Conservation (phyloP, 305 asterid species). For the Andrographis paniculata region DNA sequence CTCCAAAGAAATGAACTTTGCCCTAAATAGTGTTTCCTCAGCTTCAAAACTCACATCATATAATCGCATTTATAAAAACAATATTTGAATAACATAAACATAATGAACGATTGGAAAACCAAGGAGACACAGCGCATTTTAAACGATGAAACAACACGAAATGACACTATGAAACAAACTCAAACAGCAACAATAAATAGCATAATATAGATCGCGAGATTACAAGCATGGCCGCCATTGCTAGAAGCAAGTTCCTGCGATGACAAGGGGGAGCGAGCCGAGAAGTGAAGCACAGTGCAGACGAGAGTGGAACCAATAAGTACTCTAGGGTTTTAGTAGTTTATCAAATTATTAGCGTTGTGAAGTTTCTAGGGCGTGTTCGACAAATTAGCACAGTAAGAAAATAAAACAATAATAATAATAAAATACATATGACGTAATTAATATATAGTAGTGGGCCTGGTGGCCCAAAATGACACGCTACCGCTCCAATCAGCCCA, state of each 20-base stretch:
- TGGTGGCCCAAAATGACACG: neutral
- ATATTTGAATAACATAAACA: neutral
- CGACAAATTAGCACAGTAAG: too few relatives aligned
- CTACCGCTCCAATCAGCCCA: too few relatives aligned
- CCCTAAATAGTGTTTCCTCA: neutral
- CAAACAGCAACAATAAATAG: neutral
- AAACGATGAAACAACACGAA: neutral
- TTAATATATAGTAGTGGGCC: neutral
- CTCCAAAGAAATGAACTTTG: neutral
- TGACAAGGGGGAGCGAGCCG: neutral
- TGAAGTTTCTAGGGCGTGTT: neutral
- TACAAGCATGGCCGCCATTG: constrained; percentile 1
- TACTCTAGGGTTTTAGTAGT: neutral
- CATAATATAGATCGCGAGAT: neutral
- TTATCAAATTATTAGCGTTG: neutral
- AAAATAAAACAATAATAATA: too few relatives aligned
- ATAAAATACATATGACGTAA: too few relatives aligned
- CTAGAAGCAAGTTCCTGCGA: neutral
- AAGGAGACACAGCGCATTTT: neutral
- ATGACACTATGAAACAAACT: neutral
- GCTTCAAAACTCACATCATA: neutral
- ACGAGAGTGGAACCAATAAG: neutral
- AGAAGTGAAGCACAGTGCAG: neutral
- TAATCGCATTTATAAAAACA: neutral
- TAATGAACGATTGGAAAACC: neutral